phyloP scores from a whole-genome alignment of 2,329 filamentous ascomycete genomes.

The Calonectria leucothoes region DNA sequence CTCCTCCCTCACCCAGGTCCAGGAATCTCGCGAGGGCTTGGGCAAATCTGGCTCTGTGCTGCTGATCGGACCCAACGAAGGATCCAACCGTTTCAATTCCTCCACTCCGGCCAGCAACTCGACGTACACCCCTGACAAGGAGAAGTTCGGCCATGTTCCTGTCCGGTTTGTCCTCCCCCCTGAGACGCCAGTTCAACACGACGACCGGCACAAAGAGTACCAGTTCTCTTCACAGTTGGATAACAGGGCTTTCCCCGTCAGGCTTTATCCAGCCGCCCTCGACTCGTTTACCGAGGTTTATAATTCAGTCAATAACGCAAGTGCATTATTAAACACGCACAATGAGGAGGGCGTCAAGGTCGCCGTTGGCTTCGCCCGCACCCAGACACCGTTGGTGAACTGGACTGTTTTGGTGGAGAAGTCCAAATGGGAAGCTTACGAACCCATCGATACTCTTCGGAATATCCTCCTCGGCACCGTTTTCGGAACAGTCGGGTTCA shows the following conservation, averaged over 20 bases:
- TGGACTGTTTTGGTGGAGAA: conserved; percentile 90
- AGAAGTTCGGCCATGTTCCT: conserved; percentile 53
- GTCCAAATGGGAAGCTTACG: conserved; percentile 77
- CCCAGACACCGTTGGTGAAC: conserved; percentile 75
- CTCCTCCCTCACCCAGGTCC: conserved; percentile 70
- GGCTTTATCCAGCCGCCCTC: conserved; percentile 71
- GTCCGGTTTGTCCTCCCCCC: conserved; percentile 74
- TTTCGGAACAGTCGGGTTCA: conserved; percentile 81
- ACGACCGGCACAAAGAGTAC: conserved; percentile 58
- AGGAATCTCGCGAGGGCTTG: conserved; percentile 75
- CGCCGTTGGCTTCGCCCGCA: conserved; percentile 83
- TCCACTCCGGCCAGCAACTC: conserved; percentile 58
- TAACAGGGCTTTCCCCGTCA: conserved; percentile 68
- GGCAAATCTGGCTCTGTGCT: conserved; percentile 77
- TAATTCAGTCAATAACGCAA: conserved; percentile 71
- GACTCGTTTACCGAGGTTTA: conserved; percentile 67
- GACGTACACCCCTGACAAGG: conserved; percentile 53
- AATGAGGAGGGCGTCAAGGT: conserved; percentile 80
- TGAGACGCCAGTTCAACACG: conserved; percentile 47
- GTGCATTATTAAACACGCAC: conserved; percentile 72
- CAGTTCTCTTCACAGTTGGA: conserved; percentile 51
- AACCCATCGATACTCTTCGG: conserved; percentile 79
- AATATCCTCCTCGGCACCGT: conserved; percentile 86
- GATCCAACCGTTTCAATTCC: conserved; percentile 72
- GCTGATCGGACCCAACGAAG: conserved; percentile 74